Evolutionary conservation across 2,329 filamentous ascomycete species (phyloP).

Genomic region (Calonectria pteridis): DNA sequence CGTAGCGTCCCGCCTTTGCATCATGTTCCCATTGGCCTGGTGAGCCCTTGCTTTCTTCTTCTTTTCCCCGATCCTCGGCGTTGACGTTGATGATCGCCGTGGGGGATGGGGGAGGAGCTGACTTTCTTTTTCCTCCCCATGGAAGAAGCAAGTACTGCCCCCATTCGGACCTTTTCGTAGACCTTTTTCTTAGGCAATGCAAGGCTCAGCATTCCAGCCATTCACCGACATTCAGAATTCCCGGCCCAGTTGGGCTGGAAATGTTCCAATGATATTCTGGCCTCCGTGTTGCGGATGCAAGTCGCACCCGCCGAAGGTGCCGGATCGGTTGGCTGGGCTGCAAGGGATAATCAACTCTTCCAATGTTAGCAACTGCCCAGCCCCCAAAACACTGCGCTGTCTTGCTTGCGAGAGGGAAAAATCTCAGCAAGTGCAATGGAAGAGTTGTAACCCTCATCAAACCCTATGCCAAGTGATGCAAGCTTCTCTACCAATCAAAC

Average conservation of each 20-base stretch:
- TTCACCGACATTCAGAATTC: slow-evolving; percentile 7
- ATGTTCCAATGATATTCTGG: background rate
- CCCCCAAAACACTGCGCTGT: background rate
- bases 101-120: background rate
- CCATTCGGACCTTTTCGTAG: background rate
- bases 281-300: background rate
- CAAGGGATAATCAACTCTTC: background rate
- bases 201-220: background rate
- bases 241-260: background rate
- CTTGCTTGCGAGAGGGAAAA: background rate
- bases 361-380: background rate
- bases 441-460: background rate
- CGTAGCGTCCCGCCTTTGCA: background rate
- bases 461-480: background rate
- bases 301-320: background rate
- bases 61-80: background rate
- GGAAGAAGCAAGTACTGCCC: background rate
- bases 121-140: background rate
- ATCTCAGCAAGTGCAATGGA: background rate
- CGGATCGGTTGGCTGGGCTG: background rate
- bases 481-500: background rate
- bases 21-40: background rate
- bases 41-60: background rate
- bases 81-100: background rate
- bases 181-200: background rate